Conservation (phyloP, 352 stramenopile genomes). For the Globisporangium okanoganense region DNA sequence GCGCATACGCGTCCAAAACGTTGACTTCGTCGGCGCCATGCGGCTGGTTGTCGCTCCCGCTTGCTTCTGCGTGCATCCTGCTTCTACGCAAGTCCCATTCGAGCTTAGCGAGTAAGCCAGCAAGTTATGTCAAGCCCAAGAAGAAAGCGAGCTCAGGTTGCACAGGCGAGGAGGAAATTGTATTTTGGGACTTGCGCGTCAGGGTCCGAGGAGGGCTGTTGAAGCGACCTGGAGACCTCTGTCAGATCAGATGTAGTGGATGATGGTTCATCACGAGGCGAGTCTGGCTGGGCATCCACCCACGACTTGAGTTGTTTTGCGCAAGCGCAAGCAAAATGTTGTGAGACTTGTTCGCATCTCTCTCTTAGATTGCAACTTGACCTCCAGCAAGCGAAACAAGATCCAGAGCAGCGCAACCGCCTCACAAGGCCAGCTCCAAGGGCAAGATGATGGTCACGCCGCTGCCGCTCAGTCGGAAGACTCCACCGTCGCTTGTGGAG, state of each 20-base stretch:
- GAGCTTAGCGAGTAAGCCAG: neutral
- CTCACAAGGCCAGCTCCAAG: neutral
- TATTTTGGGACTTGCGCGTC: constrained; percentile 3
- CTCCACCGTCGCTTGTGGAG: neutral
- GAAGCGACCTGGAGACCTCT: neutral
- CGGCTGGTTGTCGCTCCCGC: neutral
- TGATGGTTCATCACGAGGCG: neutral
- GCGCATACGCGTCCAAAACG: constrained; percentile 24
- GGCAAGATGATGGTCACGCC: constrained; percentile 22
- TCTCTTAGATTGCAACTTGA: constrained; percentile 3
- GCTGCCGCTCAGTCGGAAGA: constrained; percentile 8
- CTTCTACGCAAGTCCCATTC: constrained; percentile 5
- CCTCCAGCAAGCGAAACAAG: constrained; percentile 1
- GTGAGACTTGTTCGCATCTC: neutral
- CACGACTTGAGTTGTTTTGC: neutral
- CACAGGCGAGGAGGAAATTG: neutral
- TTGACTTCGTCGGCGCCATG: constrained; percentile 4
- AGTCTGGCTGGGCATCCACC: neutral
- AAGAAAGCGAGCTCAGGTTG: neutral
- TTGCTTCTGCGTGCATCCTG: constrained; percentile 4
- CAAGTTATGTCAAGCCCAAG: neutral
- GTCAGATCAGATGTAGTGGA: constrained; percentile 2
- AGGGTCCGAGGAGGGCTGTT: neutral
- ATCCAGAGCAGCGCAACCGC: neutral
- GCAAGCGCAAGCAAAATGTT: neutral